Evolutionary conservation across 1,284 basidiomycete genomes (phyloP), one percentile per base, ranked within the genome.

Genomic region (Irpex sp.): DNA sequence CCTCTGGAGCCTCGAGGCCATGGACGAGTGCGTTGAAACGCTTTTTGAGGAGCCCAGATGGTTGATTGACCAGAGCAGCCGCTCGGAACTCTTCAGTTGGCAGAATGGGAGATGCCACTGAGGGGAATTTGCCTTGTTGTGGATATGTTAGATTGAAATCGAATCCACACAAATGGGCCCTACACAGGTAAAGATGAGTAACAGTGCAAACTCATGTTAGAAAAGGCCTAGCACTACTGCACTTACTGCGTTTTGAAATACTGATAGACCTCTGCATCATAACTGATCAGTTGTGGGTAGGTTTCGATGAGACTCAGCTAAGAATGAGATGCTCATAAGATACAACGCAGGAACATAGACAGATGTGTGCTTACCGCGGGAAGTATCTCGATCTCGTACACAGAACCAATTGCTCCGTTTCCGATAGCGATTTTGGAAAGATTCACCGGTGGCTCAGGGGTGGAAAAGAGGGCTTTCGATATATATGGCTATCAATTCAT

Each of bases 241-340:
- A 79, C 85, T 64, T 66, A 89, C 88, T 89, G 87, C 67, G 84
- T 77, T 67, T 81, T 81, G 74, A 91, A 90, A 71, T 88, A 88
- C 61, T 85, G 77, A 69, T 83, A 86, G 2, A 89, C 86, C 6
- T 83, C 81, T 36, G 79, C 74, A 67, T 91, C 85, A 68, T 66
- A 66, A 11, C 58, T 61, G 21, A 66, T 66, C 9, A 66, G 54
- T 40, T 66, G 65, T 26, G 65, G 65, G 48, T 66, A 66, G 40
- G 65, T 66, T 40, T 66, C 65, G 37, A 66, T 66, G 17, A 66
- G 36, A 15, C 26, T 54, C n/a, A 66, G 21, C 65, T 66, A 57
- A 8, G 15, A 54, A 48, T 17, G 8, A 26, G 15, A 13, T 11
- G n/a, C 21, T 34, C 3, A 38, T 34, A 31, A 37, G 37, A 40